Base-by-base conservation (phyloP, 106 monocot species). In the Hemerocallis citrina region DNA sequence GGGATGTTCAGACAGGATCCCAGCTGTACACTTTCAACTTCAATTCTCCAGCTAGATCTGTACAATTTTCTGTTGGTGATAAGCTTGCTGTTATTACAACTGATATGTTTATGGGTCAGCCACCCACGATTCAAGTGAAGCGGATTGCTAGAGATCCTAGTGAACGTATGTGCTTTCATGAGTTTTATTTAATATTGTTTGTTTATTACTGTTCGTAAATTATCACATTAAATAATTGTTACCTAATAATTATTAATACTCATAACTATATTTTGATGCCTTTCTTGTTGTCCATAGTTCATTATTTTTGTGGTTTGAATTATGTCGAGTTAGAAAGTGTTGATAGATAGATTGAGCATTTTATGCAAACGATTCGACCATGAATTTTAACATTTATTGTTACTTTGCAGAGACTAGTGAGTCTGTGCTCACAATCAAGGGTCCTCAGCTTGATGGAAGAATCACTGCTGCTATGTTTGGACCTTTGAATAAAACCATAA, bases 381-480 rank as follows among this genome's bases (percentile, higher is more conserved):
- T n/a, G n/a, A n/a, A n/a, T n/a, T n/a, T n/a, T n/a, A n/a, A n/a
- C n/a, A n/a, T n/a, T n/a, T n/a, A n/a, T n/a, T n/a, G n/a, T n/a
- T n/a, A n/a, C n/a, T n/a, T 31, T 62, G 44, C 44, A 62, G 61
- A 62, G 19, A 62, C 44, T 14, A 24, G 68, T 30, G 84, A 96
- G 22, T 88, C 96, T 15, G 69, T 85, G 11, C 74, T 96, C 63
- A 87, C 76, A 15, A 91, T 96, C 46, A 82, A 40, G 41, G 91
- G 84, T 21, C 86, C 81, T 63, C 35, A 58, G 27, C 36, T 37
- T 34, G 80, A 83, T 55, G 96, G 96, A 22, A 87, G 90, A 69
- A 87, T 91, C 43, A 96, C 84, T 40, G 91, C 87, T 30, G 96
- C 87, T 75, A 74, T 85, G 9, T 96, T 90, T 90, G 96, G 96